Conservation (phyloP, 202 grass and related monocot species). For the Musa balbisiana region DNA sequence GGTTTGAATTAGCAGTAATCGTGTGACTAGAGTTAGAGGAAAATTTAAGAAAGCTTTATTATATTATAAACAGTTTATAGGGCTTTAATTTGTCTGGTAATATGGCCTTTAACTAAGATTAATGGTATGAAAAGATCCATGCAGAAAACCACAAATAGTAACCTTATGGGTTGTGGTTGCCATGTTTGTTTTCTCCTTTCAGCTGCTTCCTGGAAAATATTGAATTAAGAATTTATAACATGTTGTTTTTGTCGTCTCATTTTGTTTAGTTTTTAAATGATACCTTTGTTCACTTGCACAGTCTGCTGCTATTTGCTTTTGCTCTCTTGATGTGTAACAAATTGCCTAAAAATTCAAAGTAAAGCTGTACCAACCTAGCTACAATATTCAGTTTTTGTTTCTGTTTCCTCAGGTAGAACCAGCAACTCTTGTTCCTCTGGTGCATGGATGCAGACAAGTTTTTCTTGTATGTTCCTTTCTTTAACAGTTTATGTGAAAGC, state of each 20-base stretch:
- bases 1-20: too few relatives aligned
- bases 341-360: background rate
- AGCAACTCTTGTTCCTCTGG: constrained; percentile 74
- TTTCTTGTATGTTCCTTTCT: constrained; percentile 60
- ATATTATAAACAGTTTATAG: too few relatives aligned
- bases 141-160: too few relatives aligned
- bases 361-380: background rate
- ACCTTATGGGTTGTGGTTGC: too few relatives aligned
- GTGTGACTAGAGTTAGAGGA: too few relatives aligned
- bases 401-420: constrained; percentile 72
- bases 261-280: constrained; percentile 1
- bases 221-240: background rate
- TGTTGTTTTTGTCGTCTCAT: background rate
- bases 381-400: constrained; percentile 22
- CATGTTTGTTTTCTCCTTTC: background rate
- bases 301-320: background rate
- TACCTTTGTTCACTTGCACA: constrained; percentile 2
- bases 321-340: too few relatives aligned
- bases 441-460: constrained; percentile 91
- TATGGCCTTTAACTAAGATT: too few relatives aligned
- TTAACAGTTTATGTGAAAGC: background rate
- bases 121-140: too few relatives aligned
- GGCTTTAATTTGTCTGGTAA: too few relatives aligned
- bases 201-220: background rate
- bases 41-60: too few relatives aligned